Evolutionary conservation across 2,329 filamentous ascomycete genomes (phyloP).

Genomic region (Hirsutella rhossiliensis): DNA sequence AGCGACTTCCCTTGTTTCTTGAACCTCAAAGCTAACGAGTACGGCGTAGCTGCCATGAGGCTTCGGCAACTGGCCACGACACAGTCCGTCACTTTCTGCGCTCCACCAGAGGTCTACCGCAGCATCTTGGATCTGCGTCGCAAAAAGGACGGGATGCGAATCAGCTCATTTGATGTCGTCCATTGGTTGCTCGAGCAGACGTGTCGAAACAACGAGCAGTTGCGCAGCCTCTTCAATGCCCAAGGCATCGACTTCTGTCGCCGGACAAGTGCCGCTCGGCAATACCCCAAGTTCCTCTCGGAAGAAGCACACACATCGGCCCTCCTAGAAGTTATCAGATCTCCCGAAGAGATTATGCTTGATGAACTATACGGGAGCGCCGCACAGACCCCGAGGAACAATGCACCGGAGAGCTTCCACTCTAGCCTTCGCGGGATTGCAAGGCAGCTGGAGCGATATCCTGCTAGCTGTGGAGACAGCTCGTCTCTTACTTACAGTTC

Average conservation of each 20-base stretch:
- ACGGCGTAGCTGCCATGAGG: constrained; percentile 46
- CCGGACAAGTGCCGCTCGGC: constrained; percentile 34
- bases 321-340: constrained; percentile 18
- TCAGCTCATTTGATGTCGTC: constrained; percentile 18
- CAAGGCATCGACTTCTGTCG: constrained; percentile 51
- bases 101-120: constrained; percentile 48
- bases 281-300: constrained; percentile 27
- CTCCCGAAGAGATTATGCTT: constrained; percentile 44
- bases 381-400: not conserved
- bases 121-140: constrained; percentile 38
- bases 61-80: constrained; percentile 43
- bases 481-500: constrained; percentile 15
- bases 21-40: not conserved
- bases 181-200: constrained; percentile 54
- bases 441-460: not conserved
- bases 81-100: constrained; percentile 43
- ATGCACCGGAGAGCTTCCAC: not conserved
- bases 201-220: constrained; percentile 44
- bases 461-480: not conserved
- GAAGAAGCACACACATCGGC: constrained; percentile 18
- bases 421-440: not conserved
- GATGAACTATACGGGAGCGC: constrained; percentile 41
- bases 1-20: not conserved
- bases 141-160: constrained; percentile 1
- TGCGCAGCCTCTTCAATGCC: constrained; percentile 44